Base-by-base conservation (phyloP, 768 basidiomycete species). In the Tremella yokohamensis region DNA sequence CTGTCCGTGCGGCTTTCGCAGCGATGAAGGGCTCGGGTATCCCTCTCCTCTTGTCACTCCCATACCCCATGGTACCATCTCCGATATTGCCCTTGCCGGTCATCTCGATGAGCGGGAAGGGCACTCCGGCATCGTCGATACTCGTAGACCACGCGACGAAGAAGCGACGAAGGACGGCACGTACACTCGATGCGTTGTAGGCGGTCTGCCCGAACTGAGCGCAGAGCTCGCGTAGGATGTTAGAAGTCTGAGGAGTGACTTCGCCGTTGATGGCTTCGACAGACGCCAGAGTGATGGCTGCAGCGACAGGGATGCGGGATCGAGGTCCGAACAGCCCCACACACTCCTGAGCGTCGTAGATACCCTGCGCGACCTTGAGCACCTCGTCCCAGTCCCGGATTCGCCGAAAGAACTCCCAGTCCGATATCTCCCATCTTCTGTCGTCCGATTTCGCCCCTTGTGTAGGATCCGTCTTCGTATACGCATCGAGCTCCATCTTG, bases 81-180 rank as follows among this genome's bases (percentile, higher is more conserved):
- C 68, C 68, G 13, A 63, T 40, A 8, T 49, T 49, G 16, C 58
- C 61, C 42, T 47, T 54, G 2, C 34, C 16, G 0, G 68, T 63
- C 8, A 60, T 25, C 13, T 24, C 26, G n/a, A 66, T 16, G 7
- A 29, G 37, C 2, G 68, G 68, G 25, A 64, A 56, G 0, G 57
- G 51, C 22, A 66, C 15, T 13, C 59, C 59, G 18, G 62, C 61
- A 20, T 70, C 65, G 12, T 34, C 39, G 24, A 70, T 40, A n/a
- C 56, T 61, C 8, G 63, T 70, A 18, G 65, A 61, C 69, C 69
- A 70, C 20, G 59, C 60, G 16, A 67, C 55, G 29, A 70, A 19
- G 25, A 67, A 22, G 13, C 60, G 57, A 8, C 54, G 39, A 16
- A 70, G 13, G 8, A 63, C 63, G 16, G 20, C 49, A 15, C 57